These are phyloP conservation scores for Penicillium macrosclerotiorum DNA, from an alignment of 495 filamentous ascomycete genomes.

Conservation along the genomic window DNA sequence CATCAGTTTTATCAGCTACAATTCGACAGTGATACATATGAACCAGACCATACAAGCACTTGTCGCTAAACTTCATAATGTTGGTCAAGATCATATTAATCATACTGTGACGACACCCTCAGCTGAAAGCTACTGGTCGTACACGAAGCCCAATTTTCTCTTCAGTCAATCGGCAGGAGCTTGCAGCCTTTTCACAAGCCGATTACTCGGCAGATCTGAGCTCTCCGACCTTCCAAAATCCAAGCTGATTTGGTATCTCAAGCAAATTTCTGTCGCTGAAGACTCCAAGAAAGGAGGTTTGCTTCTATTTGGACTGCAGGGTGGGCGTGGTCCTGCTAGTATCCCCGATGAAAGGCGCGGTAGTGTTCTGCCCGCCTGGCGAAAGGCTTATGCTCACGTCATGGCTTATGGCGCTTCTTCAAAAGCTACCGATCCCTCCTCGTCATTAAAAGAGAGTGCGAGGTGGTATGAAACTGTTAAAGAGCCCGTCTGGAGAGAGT, in stretches of 20 bases:
- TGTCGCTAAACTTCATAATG: not conserved
- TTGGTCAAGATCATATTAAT: not conserved
- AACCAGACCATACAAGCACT: conserved; percentile 4
- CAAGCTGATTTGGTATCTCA: conserved; percentile 2
- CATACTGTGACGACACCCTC: not conserved
- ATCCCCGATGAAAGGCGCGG: conserved; percentile 7
- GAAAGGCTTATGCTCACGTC: conserved; percentile 14
- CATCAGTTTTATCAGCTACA: conserved; percentile 5
- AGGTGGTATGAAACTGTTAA: conserved; percentile 10
- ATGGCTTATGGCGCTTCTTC: conserved; percentile 15
- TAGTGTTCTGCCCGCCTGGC: conserved; percentile 20
- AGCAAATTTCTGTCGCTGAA: not conserved
- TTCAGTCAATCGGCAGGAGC: conserved; percentile 4
- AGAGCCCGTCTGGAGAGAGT: conserved; percentile 24
- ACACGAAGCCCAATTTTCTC: not conserved
- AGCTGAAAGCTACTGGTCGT: conserved; percentile 8
- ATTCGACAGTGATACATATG: conserved; percentile 12
- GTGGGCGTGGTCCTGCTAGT: conserved; percentile 11
- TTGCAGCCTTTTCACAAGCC: conserved; percentile 14
- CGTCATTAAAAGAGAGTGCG: not conserved
- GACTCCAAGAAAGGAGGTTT: conserved; percentile 2
- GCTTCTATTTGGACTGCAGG: conserved; percentile 23
- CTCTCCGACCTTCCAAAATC: conserved; percentile 12
- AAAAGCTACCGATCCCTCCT: conserved; percentile 3
- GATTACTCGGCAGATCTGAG: conserved; percentile 22